phyloP scores from a whole-genome alignment of 768 basidiomycete species.

The Boletellus sp. region DNA sequence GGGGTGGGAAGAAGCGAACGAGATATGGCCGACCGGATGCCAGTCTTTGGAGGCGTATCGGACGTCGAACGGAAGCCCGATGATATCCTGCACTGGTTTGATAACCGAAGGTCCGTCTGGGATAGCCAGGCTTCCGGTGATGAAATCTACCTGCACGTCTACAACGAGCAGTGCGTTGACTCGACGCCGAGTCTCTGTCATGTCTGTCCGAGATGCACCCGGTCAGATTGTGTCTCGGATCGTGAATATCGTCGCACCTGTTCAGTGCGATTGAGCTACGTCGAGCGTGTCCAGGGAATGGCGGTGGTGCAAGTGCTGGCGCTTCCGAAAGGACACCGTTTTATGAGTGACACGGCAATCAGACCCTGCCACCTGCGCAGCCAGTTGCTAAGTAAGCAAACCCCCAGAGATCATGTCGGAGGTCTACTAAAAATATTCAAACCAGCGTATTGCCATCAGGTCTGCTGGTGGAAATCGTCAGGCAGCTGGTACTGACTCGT shows the following conservation, averaged over 20 bases:
- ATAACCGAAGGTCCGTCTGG: constrained; percentile 57
- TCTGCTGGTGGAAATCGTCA: too few relatives aligned
- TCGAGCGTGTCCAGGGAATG: too few relatives aligned
- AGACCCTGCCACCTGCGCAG: too few relatives aligned
- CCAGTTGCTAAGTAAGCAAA: too few relatives aligned
- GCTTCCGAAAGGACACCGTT: too few relatives aligned
- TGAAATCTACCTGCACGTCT: constrained; percentile 85
- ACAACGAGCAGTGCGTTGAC: constrained; percentile 59
- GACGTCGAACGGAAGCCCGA: constrained; percentile 50
- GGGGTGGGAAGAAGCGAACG: constrained; percentile 57
- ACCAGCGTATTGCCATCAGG: too few relatives aligned
- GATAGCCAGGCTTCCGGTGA: constrained; percentile 71
- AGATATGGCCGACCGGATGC: constrained; percentile 63
- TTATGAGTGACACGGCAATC: too few relatives aligned
- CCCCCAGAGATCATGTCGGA: too few relatives aligned
- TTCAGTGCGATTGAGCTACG: too few relatives aligned
- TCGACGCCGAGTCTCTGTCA: constrained; percentile 6
- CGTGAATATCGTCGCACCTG: background rate
- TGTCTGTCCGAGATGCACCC: constrained; percentile 6
- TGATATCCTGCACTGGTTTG: constrained; percentile 51
- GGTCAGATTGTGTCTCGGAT: background rate
- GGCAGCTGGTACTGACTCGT: too few relatives aligned
- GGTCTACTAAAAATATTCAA: too few relatives aligned
- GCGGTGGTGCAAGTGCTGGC: too few relatives aligned
- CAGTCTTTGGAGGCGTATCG: constrained; percentile 56